phyloP scores from a whole-genome alignment of 805 yeast genomes.

The Candida chilensis region DNA sequence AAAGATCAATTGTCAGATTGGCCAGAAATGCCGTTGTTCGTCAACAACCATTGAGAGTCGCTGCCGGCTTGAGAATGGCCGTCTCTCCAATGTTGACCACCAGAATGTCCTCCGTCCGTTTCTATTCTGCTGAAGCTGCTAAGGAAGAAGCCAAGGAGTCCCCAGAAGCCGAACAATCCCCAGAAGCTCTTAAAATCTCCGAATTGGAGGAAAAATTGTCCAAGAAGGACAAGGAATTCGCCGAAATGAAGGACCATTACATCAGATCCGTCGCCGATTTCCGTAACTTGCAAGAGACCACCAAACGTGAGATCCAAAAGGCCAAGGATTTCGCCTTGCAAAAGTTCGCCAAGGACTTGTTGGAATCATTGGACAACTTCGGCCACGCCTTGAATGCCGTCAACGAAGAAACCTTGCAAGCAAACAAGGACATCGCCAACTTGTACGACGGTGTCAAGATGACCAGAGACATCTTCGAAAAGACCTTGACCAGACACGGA shows the following conservation, averaged over 20 bases:
- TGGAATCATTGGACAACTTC: conserved; percentile 86
- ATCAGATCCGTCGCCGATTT: conserved; percentile 85
- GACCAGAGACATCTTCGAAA: conserved; percentile 82
- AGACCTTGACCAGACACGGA: conserved; percentile 76
- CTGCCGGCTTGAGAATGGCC: not conserved
- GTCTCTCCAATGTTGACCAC: not conserved
- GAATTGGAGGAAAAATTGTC: conserved; percentile 44
- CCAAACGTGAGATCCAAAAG: conserved; percentile 79
- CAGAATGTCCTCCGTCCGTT: conserved; percentile 6
- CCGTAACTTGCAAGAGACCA: conserved; percentile 85
- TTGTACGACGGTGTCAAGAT: conserved; percentile 83
- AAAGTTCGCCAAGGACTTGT: conserved; percentile 82
- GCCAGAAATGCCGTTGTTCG: conserved; percentile 8
- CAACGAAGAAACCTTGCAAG: conserved; percentile 47
- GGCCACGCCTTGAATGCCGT: conserved; percentile 77
- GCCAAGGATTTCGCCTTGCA: conserved; percentile 87
- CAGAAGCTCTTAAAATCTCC: conserved; percentile 8
- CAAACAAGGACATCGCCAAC: conserved; percentile 58
- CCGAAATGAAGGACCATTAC: conserved; percentile 76
- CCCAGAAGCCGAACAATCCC: conserved; percentile 2
- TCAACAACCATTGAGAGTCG: conserved; percentile 1
- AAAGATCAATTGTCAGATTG: conserved; percentile 10
- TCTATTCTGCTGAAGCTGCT: conserved; percentile 6
- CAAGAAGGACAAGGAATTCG: conserved; percentile 62
- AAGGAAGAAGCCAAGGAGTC: conserved; percentile 8